phyloP scores from a whole-genome alignment of 2,329 filamentous ascomycete genomes.

The Nothomitra cinnamomea region DNA sequence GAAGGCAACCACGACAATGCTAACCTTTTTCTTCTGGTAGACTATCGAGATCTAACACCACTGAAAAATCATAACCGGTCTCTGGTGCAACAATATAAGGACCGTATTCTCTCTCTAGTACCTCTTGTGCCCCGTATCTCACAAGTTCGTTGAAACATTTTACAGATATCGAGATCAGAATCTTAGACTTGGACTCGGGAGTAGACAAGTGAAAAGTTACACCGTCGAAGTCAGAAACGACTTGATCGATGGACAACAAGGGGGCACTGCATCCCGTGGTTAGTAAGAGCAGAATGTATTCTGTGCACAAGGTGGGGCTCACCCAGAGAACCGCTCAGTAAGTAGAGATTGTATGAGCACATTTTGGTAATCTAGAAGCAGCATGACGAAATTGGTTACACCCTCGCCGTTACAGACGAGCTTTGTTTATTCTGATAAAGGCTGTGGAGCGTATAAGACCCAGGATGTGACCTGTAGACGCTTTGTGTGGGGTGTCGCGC shows the following conservation, averaged over 20 bases:
- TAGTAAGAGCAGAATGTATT: background rate
- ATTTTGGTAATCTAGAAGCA: constrained; percentile 98
- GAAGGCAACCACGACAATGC: too few relatives aligned
- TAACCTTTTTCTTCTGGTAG: constrained; percentile 64
- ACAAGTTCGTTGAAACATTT: constrained; percentile 89
- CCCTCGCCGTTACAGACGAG: background rate
- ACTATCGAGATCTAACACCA: constrained; percentile 74
- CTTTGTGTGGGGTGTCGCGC: constrained; percentile 3
- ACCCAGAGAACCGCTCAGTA: constrained; percentile 87
- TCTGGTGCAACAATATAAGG: constrained; percentile 78
- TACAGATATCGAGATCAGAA: constrained; percentile 85
- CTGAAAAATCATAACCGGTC: constrained; percentile 88
- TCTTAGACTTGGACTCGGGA: constrained; percentile 82
- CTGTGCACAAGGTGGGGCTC: constrained; percentile 8
- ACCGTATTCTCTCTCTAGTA: constrained; percentile 89
- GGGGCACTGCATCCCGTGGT: constrained; percentile 42
- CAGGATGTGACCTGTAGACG: constrained; percentile 3
- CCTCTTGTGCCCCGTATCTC: constrained; percentile 78
- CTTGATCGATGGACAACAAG: constrained; percentile 85
- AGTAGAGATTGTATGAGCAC: constrained; percentile 92
- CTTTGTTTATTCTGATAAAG: background rate
- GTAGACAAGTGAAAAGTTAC: constrained; percentile 98
- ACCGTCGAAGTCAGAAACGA: constrained; percentile 96
- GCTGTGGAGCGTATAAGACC: background rate
- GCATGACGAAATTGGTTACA: constrained; percentile 33